Percentiles rank a stretch among this genome's conserved stretches.
Conservation (phyloP, 1,284 basidiomycete species). For the Limonomyces culmigenus region DNA sequence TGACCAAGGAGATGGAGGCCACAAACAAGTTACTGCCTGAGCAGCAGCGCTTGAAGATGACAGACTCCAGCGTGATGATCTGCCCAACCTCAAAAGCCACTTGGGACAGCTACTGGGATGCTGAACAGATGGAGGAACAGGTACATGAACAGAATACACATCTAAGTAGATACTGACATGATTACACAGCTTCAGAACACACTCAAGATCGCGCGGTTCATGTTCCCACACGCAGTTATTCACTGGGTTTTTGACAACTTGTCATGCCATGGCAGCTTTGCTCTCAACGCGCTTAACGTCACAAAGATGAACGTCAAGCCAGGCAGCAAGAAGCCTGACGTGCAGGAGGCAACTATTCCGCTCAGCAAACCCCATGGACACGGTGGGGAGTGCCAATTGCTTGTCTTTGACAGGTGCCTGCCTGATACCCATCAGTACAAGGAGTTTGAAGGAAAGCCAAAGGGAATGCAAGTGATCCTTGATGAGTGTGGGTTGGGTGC, state of each 20-base stretch:
- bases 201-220: constrained; percentile 4
- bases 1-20: constrained; percentile 7
- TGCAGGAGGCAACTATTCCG: constrained; percentile 8
- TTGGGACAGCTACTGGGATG: constrained; percentile 8
- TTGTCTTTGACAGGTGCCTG: no score
- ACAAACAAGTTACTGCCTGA: constrained; percentile 7
- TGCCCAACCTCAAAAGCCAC: constrained; percentile 8
- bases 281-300: constrained; percentile 9
- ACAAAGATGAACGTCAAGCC: constrained; percentile 11
- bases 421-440: constrained; percentile 6
- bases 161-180: no score
- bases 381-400: constrained; percentile 4
- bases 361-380: constrained; percentile 7
- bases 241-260: constrained; percentile 10
- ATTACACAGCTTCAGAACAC: background rate
- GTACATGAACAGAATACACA: no score
- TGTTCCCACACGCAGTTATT: constrained; percentile 6
- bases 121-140: no score
- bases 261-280: constrained; percentile 8
- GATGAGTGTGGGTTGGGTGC: constrained; percentile 7
- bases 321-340: constrained; percentile 7
- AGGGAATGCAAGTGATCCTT: constrained; percentile 8
- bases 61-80: constrained; percentile 7
- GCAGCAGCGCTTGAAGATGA: constrained; percentile 5
- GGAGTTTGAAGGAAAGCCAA: constrained; percentile 7